phyloP scores from a whole-genome alignment of 2,329 filamentous ascomycete genomes.

The Arachnomyces sp. region DNA sequence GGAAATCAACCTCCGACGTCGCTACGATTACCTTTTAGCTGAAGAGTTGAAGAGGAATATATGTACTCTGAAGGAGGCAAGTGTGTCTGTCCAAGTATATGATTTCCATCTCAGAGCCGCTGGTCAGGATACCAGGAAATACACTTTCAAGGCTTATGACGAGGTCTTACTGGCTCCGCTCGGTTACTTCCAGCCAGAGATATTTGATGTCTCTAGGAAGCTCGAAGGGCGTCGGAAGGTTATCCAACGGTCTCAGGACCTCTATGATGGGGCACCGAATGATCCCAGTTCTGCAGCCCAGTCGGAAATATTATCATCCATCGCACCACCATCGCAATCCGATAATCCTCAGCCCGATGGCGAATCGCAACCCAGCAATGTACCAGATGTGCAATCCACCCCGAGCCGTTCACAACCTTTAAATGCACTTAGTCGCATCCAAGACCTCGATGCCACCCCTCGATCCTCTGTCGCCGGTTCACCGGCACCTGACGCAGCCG shows the following conservation, averaged over 20 bases:
- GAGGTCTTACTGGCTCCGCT: conserved; percentile 87
- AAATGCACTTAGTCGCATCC: conserved; percentile 59
- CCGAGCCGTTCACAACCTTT: conserved; percentile 52
- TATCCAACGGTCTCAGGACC: conserved; percentile 79
- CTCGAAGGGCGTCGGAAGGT: conserved; percentile 70
- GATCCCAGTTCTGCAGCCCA: conserved; percentile 84
- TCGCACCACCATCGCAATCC: conserved; percentile 30
- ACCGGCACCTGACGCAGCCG: conserved; percentile 65
- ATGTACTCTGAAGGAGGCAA: conserved; percentile 82
- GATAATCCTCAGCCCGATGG: conserved; percentile 23
- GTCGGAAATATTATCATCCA: conserved; percentile 52
- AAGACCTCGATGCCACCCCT: conserved; percentile 66
- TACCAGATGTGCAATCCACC: conserved; percentile 31
- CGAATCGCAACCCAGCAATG: conserved; percentile 28
- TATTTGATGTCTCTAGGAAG: conserved; percentile 79
- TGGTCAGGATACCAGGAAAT: conserved; percentile 83
- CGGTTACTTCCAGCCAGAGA: conserved; percentile 82
- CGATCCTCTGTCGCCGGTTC: conserved; percentile 80
- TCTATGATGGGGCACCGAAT: conserved; percentile 87
- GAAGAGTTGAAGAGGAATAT: conserved; percentile 93
- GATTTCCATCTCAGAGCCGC: conserved; percentile 86
- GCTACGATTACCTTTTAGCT: conserved; percentile 86
- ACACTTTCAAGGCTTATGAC: conserved; percentile 93
- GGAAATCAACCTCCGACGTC: conserved; percentile 81
- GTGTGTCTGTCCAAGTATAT: conserved; percentile 78